Conservation (phyloP, 805 yeast species). For the Saturnispora bothae region DNA sequence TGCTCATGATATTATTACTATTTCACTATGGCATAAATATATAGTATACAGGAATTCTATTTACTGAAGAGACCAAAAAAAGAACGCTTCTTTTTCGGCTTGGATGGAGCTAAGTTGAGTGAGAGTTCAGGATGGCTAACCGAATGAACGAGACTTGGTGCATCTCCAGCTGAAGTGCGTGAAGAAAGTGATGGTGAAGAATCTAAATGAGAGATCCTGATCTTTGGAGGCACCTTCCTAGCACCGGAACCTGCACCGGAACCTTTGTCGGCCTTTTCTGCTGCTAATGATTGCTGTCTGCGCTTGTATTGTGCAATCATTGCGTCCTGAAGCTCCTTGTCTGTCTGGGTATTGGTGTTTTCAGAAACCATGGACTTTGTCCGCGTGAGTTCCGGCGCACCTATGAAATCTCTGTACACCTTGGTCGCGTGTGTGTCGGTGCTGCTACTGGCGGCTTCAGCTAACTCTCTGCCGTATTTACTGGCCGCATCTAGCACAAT, state of each 20-base stretch:
- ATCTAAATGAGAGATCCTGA: slow-evolving; percentile 11
- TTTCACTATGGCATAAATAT: too few species aligned
- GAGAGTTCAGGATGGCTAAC: too few species aligned
- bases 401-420: slow-evolving; percentile 33
- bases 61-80: slow-evolving; percentile 9
- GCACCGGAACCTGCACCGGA: not conserved
- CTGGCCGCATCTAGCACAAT: slow-evolving; percentile 26
- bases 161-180: not conserved
- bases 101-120: not conserved
- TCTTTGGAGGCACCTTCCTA: slow-evolving; percentile 10
- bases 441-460: slow-evolving; percentile 25
- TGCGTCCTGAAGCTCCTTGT: slow-evolving; percentile 7
- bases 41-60: not conserved
- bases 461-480: slow-evolving; percentile 26
- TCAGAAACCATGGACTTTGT: slow-evolving; percentile 24
- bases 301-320: slow-evolving; percentile 10
- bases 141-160: too few species aligned
- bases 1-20: not conserved
- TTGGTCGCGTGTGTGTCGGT: slow-evolving; percentile 30
- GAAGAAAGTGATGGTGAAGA: slow-evolving; percentile 1
- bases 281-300: slow-evolving; percentile 5
- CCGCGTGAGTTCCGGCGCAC: slow-evolving; percentile 25
- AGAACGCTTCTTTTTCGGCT: slow-evolving; percentile 10
- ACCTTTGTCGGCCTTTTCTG: not conserved
- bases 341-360: not conserved